Conservation (phyloP, 2,329 filamentous ascomycete species). For the Alternaria sp. region DNA sequence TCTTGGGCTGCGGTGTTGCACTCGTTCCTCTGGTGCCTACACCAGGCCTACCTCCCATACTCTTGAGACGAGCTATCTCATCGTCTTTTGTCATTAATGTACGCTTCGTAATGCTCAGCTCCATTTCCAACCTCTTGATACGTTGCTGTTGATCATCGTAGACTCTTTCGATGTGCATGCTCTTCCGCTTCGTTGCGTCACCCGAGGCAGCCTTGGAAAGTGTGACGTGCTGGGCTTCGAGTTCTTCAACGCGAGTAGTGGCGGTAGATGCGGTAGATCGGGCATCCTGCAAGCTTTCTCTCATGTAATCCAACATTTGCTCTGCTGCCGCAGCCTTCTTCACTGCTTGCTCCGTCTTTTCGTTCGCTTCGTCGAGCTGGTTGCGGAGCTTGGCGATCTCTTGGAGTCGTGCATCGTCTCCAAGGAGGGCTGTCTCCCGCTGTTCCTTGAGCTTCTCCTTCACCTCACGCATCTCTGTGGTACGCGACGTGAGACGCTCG, state of each 20-base stretch:
- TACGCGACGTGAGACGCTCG: constrained; percentile 23
- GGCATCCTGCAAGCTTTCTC: constrained; percentile 59
- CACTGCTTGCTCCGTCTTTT: constrained; percentile 32
- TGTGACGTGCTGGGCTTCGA: constrained; percentile 20
- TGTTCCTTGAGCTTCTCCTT: constrained; percentile 26
- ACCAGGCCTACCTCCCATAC: constrained; percentile 21
- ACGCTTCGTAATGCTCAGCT: constrained; percentile 23
- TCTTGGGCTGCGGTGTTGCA: constrained; percentile 36
- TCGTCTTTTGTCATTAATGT: constrained; percentile 30
- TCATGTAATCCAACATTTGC: constrained; percentile 62
- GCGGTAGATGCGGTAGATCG: constrained; percentile 18
- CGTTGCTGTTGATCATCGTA: constrained; percentile 13
- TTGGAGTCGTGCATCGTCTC: constrained; percentile 27
- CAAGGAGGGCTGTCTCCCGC: constrained; percentile 22
- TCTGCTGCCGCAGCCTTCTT: constrained; percentile 42
- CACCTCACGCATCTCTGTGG: constrained; percentile 17
- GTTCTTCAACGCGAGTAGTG: constrained; percentile 10
- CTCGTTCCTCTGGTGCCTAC: constrained; percentile 38
- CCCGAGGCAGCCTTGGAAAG: constrained; percentile 26
- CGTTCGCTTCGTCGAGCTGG: constrained; percentile 25
- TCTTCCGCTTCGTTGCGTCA: constrained; percentile 23
- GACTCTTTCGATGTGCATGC: constrained; percentile 21
- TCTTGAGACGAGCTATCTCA: constrained; percentile 27
- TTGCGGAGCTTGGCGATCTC: constrained; percentile 32
- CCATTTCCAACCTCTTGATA: constrained; percentile 3